Evolutionary conservation across 106 monocot genomes (phyloP), one percentile per base, ranked within the genome.

Genomic region (Cymbidium sinense): DNA sequence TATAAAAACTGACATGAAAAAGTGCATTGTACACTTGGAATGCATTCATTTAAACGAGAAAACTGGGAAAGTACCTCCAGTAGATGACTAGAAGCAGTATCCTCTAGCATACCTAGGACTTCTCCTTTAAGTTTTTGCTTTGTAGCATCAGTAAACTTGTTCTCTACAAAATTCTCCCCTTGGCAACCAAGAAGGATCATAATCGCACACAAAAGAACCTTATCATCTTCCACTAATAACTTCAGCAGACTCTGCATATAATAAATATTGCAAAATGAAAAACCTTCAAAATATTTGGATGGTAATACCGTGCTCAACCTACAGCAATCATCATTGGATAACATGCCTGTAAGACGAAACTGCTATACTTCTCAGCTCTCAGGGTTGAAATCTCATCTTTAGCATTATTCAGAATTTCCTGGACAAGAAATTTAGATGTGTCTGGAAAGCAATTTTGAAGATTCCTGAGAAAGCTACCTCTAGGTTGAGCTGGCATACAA

Each of bases 61-160:
- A 43, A 77, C 29, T 28, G 75, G 41, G 61, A 86, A 34, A 8
- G 50, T 29, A 99, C 99, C 99, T 99, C 95, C 61, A 99, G 58
- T 50, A 99, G 81, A 90, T 95, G 99, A 82, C 92, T 93, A 25
- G 88, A 92, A 39, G 99, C 80, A 79, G 90, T 89, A 74, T 99
- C 95, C 77, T 93, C 89, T 36, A 95, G 43, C 83, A 92, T 78
- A 37, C 33, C 79, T 79, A 91, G 43, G 33, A 93, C 84, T 41
- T 86, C 81, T 74, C 20, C 43, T 74, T 74, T 27, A 21, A 74
- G 23, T 17, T 74, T 74, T 55, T 85, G 27, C 29, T 87, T 87
- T 35, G 50, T 80, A 47, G 80, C 70, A 78, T 79, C 64, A 58
- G 87, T 64, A 10, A 80, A 81, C 25, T 58, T 79, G 39, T 36